A percentile compares a stretch with the other conserved stretches of the same genome.
phyloP scores from a whole-genome alignment of 2,329 filamentous ascomycete species.

The Diplodia corticola region DNA sequence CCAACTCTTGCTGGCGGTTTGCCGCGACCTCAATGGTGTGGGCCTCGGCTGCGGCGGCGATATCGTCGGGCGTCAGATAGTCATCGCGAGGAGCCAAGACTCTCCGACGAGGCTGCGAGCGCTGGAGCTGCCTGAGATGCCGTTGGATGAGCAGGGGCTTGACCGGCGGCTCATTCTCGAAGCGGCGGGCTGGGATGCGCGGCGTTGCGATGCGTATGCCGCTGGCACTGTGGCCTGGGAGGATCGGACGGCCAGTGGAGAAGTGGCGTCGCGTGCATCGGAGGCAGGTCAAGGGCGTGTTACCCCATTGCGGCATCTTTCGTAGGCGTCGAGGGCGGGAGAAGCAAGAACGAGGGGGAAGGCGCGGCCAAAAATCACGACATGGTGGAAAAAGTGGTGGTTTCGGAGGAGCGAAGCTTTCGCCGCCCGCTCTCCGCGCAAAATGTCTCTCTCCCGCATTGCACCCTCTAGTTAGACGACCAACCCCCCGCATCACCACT shows the following conservation, averaged over 20 bases:
- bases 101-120: not conserved
- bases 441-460: conserved; percentile 3
- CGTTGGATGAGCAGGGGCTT: not conserved
- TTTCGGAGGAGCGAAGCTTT: conserved; percentile 23
- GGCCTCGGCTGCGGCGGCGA: not conserved
- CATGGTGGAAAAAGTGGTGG: conserved; percentile 22
- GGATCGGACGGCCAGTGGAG: not conserved
- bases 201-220: not conserved
- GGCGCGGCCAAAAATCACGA: not conserved
- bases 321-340: not conserved
- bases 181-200: not conserved
- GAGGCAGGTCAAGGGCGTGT: conserved; percentile 29
- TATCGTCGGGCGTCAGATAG: not conserved
- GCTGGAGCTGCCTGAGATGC: not conserved
- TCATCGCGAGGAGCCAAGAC: not conserved
- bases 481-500: conserved; percentile 31
- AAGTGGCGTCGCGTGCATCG: conserved; percentile 24
- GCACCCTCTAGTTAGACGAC: conserved; percentile 30
- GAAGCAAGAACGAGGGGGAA: not conserved
- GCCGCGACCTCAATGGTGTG: not conserved
- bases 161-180: not conserved
- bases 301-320: conserved; percentile 26
- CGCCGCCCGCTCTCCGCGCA: conserved; percentile 10
- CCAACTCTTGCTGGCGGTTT: too few species aligned
- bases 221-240: not conserved